Evolutionary conservation across 129 eudicot species (phyloP).

Genomic region (Oenanthe sinensis): DNA sequence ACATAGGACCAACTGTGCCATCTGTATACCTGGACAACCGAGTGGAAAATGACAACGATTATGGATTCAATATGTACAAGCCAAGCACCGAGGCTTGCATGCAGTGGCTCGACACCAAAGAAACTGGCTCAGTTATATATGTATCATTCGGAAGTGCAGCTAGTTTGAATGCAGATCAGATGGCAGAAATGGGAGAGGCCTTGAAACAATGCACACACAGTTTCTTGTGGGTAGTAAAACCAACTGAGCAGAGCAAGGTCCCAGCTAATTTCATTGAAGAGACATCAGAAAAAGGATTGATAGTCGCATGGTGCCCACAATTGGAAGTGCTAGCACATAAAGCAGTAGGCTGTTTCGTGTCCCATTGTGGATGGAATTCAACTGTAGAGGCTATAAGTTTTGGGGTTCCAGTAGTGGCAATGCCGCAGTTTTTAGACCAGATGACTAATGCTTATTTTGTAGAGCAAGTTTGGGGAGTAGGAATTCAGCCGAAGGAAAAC

Average conservation of each 20-base stretch:
- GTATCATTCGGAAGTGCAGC: constrained; percentile 41
- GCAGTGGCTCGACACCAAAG: constrained; percentile 35
- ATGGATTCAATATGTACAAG: constrained; percentile 26
- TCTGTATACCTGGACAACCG: constrained; percentile 42
- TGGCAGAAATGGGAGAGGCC: constrained; percentile 32
- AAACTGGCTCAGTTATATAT: constrained; percentile 30
- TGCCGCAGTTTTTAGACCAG: constrained; percentile 49
- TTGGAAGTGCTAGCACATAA: constrained; percentile 39
- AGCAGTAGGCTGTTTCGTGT: constrained; percentile 45
- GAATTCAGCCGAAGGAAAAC: constrained; percentile 24
- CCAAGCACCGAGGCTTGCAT: constrained; percentile 29
- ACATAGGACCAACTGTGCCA: constrained; percentile 50
- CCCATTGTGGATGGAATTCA: constrained; percentile 70
- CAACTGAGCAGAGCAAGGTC: constrained; percentile 35
- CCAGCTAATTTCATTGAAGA: constrained; percentile 20
- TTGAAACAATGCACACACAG: constrained; percentile 12
- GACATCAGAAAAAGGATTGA: constrained; percentile 32
- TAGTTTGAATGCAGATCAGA: constrained; percentile 24
- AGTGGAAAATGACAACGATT: constrained; percentile 24
- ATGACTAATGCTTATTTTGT: constrained; percentile 38
- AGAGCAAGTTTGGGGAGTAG: constrained; percentile 47
- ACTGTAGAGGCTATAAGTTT: constrained; percentile 44
- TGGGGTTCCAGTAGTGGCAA: constrained; percentile 55
- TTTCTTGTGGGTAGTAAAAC: constrained; percentile 51
- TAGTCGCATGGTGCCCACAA: constrained; percentile 44